Base-by-base conservation (phyloP, 129 eudicot species). In the Escallonia rubra region DNA sequence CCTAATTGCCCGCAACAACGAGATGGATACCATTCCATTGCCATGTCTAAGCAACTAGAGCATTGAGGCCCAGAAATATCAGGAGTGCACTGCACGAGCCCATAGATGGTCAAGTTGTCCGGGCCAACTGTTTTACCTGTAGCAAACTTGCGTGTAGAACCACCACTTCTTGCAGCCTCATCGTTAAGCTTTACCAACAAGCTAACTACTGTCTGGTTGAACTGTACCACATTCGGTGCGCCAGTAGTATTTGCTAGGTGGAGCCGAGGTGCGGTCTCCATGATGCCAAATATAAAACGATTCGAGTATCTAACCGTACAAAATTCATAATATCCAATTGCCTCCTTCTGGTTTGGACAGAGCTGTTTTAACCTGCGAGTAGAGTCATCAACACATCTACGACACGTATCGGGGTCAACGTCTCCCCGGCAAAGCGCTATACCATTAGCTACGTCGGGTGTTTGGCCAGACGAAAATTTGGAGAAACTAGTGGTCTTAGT, bases 271-370 rank as follows among this genome's bases (percentile, higher is more conserved):
- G 8, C 4, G 13, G 11, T 16, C 1, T 65, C 67, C 61, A 15
- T 15, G n/a, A 2, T 63, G 23, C 80, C 81, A 46, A 81, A 57
- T 6, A 82, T 66, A 34, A 71, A 55, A 2, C 7, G 73, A 45
- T 82, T 79, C 5, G 87, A 76, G 57, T 81, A 85, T 7, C 79
- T 74, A 11, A 85, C 2, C 79, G 66, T 76, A 61, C 91, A 85
- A 1, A 14, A 45, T 4, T 65, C 77, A 10, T 61, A 62, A 63
- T 72, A 71, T 3, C 43, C 50, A 41, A 69, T 46, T 10, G 82
- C 87, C 61, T 59, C 84, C 14, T 65, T 74, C 46, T 62, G 53
- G 23, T 60, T 49, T 0, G 84, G 80, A 42, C 87, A 85, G 5
- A 5, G 14, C 13, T 45, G 54, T 53, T 62, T 7, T 39, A 82